Evolutionary conservation across 2,329 filamentous ascomycete genomes (phyloP), one percentile per base, ranked within the genome.

Genomic region (Aspergillus novoparasiticus): DNA sequence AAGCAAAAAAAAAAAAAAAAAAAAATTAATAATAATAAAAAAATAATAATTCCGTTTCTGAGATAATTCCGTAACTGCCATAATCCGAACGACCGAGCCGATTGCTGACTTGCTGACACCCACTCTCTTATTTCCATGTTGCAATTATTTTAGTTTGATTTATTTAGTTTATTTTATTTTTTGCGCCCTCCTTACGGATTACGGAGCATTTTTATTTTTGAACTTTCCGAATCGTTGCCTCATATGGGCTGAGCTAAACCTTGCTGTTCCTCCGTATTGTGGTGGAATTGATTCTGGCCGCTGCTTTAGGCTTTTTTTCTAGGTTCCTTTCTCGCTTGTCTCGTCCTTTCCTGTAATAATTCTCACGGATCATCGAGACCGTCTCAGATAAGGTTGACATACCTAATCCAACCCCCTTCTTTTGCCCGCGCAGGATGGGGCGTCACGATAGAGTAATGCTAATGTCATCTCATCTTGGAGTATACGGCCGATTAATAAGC

Each of bases 71-170:
- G 41, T 61, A 53, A 34, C 41, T 48, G 60, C 65, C 61, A 68
- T 48, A 63, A 41, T 55, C 61, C 71, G 70, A 69, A 63, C 55
- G 65, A 66, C 71, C 71, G 69, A 69, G 26, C 69, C 65, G 60
- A 58, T 46, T 34, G n/a, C 12, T 58, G 39, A 21, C 16, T 46
- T 34, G n/a, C 12, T 58, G 39, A 30, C 16, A 46, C n/a, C 3
- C 34, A 14, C 34, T 36, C 12, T 16, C 34, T 36, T 36, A 36
- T 6, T 16, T 36, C 14, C 34, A 36, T 16, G 12, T 23, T 23
- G 43, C 11, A 21, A 46, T 14, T 46, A 23, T 12, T 21, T 23
- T 21, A 11, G 11, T 46, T 43, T 43, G 26, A 6, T 21, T 21
- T 21, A 16, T 43, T 8, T 41, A 16, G 2, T 16, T 16, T 16